Percentiles rank a stretch among this genome's conserved stretches.
Conservation (phyloP, 2,329 filamentous ascomycete species). For the Dichotomopilus funicola region DNA sequence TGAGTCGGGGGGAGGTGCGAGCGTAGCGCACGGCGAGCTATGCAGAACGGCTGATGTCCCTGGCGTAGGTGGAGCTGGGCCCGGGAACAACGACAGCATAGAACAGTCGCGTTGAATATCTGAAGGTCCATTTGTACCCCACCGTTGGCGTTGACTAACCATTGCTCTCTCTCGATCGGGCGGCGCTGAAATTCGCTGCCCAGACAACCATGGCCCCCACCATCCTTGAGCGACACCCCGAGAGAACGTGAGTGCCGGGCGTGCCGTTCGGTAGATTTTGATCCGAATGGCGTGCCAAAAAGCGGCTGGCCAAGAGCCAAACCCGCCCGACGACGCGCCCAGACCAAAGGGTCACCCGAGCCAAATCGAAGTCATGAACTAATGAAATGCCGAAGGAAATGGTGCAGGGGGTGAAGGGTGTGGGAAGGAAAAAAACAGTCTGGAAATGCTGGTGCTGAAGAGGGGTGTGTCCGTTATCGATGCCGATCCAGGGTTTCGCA, state of each 20-base stretch:
- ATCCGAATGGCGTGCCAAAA: conserved; percentile 7
- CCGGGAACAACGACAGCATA: conserved; percentile 4
- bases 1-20: conserved; percentile 5
- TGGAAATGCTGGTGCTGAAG: conserved; percentile 17
- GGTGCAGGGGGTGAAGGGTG: too few relatives aligned
- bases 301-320: conserved; percentile 4
- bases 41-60: background rate
- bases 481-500: conserved; percentile 16
- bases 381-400: conserved; percentile 26
- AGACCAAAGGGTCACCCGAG: conserved; percentile 21
- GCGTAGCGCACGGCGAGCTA: conserved; percentile 14
- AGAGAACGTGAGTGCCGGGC: conserved; percentile 22
- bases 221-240: conserved; percentile 18
- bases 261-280: conserved; percentile 25
- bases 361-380: conserved; percentile 21
- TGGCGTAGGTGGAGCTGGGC: background rate
- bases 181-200: conserved; percentile 5
- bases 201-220: conserved; percentile 12
- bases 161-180: conserved; percentile 11
- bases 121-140: conserved; percentile 2
- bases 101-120: conserved; percentile 5
- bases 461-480: conserved; percentile 22
- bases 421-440: conserved; percentile 24
- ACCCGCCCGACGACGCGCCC: conserved; percentile 8
- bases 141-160: conserved; percentile 8